Percentiles rank a stretch among this genome's conserved stretches.
These are phyloP conservation scores for Dendrobium catenatum DNA, from an alignment of 106 monocot genomes.

Conservation along the genomic window DNA sequence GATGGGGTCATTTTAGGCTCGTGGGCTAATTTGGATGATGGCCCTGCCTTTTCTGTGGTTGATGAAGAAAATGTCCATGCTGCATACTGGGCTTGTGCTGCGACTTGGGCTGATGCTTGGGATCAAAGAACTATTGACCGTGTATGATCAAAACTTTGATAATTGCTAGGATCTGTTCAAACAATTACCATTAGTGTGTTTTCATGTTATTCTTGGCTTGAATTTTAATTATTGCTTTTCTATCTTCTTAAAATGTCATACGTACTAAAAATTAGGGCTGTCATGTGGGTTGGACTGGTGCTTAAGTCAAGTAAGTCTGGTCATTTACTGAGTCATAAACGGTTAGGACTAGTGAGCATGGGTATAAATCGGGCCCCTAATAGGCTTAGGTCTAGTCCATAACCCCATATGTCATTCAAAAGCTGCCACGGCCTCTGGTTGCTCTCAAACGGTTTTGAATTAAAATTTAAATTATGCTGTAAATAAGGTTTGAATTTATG, in stretches of 20 bases:
- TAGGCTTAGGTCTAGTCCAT: background rate
- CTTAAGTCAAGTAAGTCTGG: background rate
- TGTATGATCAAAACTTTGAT: conserved; percentile 39
- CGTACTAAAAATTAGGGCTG: background rate
- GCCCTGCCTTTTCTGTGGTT: conserved; percentile 10
- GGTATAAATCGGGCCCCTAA: background rate
- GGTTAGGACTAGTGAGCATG: background rate
- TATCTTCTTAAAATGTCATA: background rate
- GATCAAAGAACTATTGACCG: conserved; percentile 80
- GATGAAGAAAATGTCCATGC: conserved; percentile 29
- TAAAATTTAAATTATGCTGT: background rate
- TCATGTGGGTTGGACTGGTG: background rate
- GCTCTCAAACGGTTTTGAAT: background rate
- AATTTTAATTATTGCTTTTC: background rate
- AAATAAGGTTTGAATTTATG: background rate
- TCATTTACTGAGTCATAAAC: background rate
- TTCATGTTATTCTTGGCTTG: background rate
- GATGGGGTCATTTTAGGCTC: conserved; percentile 77
- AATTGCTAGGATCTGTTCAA: background rate
- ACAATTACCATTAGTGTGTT: background rate
- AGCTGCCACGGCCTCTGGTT: background rate
- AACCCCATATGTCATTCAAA: background rate
- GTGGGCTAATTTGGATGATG: conserved; percentile 47
- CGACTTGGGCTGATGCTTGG: conserved; percentile 96
- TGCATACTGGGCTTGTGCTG: conserved; percentile 92